These are phyloP conservation scores for Verticillium klebahnii DNA, from an alignment of 2,329 filamentous ascomycete species.

Conservation along the genomic window DNA sequence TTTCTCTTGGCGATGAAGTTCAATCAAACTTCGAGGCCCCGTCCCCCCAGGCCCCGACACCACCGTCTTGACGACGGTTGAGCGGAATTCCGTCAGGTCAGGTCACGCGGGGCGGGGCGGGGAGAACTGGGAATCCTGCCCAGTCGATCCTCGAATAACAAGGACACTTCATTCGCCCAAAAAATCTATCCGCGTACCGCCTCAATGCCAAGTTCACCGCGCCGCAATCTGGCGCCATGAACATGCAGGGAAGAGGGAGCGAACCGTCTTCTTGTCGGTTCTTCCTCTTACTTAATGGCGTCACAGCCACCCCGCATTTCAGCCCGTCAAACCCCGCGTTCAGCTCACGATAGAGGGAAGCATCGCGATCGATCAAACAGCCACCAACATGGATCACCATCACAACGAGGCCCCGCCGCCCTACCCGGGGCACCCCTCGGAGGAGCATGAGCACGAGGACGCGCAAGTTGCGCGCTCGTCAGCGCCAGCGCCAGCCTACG, in stretches of 20 bases:
- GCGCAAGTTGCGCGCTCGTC: background rate
- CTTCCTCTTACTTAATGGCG: background rate
- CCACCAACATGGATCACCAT: background rate
- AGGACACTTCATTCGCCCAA: background rate
- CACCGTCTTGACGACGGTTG: background rate
- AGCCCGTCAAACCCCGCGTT: background rate
- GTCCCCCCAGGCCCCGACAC: background rate
- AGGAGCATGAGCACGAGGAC: background rate
- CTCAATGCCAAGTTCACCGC: background rate
- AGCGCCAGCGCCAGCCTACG: background rate
- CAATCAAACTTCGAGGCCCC: background rate
- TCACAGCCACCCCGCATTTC: background rate
- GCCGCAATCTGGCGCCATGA: background rate
- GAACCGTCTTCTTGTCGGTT: background rate
- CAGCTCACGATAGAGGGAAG: background rate
- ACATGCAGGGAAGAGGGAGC: background rate
- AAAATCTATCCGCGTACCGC: background rate
- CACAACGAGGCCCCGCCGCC: background rate
- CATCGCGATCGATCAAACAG: background rate
- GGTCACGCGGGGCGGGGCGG: too few species aligned
- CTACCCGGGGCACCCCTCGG: background rate
- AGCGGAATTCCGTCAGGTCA: background rate
- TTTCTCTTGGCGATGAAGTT: background rate
- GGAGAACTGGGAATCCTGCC: too few species aligned
- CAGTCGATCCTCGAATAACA: background rate